Evolutionary conservation across 306 rosid species (phyloP).

Genomic region (Trifolium repens): DNA sequence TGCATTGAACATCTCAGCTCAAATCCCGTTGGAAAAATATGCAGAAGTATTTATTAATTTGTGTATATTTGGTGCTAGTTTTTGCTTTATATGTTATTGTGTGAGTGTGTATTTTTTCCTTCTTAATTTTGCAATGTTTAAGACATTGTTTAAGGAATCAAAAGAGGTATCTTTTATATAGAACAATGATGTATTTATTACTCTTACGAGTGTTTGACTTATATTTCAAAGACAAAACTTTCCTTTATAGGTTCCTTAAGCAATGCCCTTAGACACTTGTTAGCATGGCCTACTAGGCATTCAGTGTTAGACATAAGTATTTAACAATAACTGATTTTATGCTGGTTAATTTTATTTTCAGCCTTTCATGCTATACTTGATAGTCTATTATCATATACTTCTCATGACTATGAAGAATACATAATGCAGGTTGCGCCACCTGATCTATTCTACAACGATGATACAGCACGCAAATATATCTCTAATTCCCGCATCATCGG

Average conservation of each 20-base stretch:
- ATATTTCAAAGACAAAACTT: no score
- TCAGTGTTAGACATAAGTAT: background rate
- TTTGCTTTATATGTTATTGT: background rate
- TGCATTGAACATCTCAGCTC: background rate
- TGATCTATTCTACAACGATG: conserved; percentile 82
- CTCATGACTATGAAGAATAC: background rate
- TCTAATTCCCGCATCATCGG: conserved; percentile 79
- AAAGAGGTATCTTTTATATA: no score
- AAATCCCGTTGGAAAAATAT: background rate
- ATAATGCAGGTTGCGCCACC: conserved; percentile 69
- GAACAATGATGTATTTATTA: no score
- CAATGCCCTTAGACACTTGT: no score
- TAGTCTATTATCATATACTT: background rate
- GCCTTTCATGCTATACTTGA: background rate
- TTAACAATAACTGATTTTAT: background rate
- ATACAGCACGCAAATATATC: conserved; percentile 81
- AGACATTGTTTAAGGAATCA: no score
- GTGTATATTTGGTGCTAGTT: no score
- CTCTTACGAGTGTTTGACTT: no score
- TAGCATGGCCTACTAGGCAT: no score
- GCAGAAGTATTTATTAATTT: background rate
- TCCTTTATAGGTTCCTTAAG: no score
- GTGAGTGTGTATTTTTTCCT: background rate
- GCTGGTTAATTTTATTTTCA: background rate
- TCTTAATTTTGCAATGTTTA: background rate